Evolutionary conservation across 805 yeast genomes (phyloP).

Genomic region (Ascoidea rubescens): DNA sequence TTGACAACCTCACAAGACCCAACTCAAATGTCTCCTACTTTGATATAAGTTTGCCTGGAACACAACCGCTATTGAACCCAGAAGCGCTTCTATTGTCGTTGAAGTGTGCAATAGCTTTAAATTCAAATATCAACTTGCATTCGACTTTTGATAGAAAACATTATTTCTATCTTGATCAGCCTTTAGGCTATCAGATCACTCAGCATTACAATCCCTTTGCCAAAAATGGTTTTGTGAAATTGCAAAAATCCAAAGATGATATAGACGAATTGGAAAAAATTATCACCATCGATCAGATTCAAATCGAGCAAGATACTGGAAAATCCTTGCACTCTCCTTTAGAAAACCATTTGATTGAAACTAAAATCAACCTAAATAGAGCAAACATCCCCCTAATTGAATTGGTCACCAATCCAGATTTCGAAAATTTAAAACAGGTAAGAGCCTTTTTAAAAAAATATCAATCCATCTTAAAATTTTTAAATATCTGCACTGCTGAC

Average conservation of each 20-base stretch:
- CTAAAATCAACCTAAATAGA: slow-evolving; percentile 68
- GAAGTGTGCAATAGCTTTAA: slow-evolving; percentile 57
- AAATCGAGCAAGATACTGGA: slow-evolving; percentile 92
- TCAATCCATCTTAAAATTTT: slow-evolving; percentile 52
- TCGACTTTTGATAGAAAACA: slow-evolving; percentile 88
- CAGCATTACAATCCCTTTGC: slow-evolving; percentile 80
- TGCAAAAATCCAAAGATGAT: slow-evolving; percentile 41
- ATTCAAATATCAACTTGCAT: slow-evolving; percentile 36
- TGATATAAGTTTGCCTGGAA: slow-evolving; percentile 84
- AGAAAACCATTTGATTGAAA: slow-evolving; percentile 10
- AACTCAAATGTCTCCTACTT: slow-evolving; percentile 62
- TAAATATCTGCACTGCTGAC: slow-evolving; percentile 77
- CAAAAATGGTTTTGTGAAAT: slow-evolving; percentile 39
- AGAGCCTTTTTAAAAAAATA: slow-evolving; percentile 70
- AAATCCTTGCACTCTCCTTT: slow-evolving; percentile 45
- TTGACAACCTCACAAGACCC: slow-evolving; percentile 34
- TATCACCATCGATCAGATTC: slow-evolving; percentile 66
- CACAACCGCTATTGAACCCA: slow-evolving; percentile 71
- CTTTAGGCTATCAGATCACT: slow-evolving; percentile 90
- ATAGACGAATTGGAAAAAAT: slow-evolving; percentile 24
- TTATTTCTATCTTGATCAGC: slow-evolving; percentile 94
- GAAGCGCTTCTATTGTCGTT: slow-evolving; percentile 62
- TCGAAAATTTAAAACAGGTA: slow-evolving; percentile 51
- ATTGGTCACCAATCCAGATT: slow-evolving; percentile 84
- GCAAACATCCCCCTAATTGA: slow-evolving; percentile 81